Evolutionary conservation across 805 yeast species (phyloP).

Genomic region (Lipomyces sp.): DNA sequence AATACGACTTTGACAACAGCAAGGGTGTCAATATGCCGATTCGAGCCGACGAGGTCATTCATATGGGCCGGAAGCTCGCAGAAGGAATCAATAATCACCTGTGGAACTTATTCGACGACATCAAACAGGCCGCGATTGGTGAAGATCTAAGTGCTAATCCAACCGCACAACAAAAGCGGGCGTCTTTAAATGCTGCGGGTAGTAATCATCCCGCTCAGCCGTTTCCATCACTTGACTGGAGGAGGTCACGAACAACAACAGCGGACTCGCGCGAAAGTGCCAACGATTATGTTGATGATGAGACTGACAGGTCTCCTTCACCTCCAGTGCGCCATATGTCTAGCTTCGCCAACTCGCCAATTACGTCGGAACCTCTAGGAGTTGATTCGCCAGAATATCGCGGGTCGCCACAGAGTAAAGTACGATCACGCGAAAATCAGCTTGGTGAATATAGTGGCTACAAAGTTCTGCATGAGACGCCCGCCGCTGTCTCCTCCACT

Average conservation of each 20-base stretch:
- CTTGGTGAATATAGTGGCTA: constrained; percentile 31
- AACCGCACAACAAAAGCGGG: not conserved
- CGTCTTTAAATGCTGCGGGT: not conserved
- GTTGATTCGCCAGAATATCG: constrained; percentile 25
- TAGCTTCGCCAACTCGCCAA: constrained; percentile 27
- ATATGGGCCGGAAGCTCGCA: constrained; percentile 38
- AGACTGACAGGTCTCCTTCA: constrained; percentile 10
- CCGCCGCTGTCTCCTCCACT: constrained; percentile 23
- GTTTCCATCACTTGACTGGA: constrained; percentile 14
- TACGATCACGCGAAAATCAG: not conserved
- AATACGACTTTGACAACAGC: constrained; percentile 28
- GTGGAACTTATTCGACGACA: constrained; percentile 39
- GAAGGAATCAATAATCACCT: constrained; percentile 39
- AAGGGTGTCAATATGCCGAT: constrained; percentile 20
- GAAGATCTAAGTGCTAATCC: constrained; percentile 27
- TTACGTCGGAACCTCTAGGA: constrained; percentile 22
- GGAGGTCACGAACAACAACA: constrained; percentile 24
- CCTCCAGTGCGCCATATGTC: constrained; percentile 32
- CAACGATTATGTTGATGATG: constrained; percentile 24
- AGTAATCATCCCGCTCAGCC: not conserved
- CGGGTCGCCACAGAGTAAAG: constrained; percentile 28
- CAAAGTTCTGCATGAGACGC: constrained; percentile 24
- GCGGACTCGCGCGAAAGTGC: constrained; percentile 26
- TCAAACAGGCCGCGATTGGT: constrained; percentile 40
- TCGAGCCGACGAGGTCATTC: constrained; percentile 37